Evolutionary conservation across 164 flowering plant genomes (phyloP), one percentile per base, ranked within the genome.

Genomic region (Paratinospora sagittata): DNA sequence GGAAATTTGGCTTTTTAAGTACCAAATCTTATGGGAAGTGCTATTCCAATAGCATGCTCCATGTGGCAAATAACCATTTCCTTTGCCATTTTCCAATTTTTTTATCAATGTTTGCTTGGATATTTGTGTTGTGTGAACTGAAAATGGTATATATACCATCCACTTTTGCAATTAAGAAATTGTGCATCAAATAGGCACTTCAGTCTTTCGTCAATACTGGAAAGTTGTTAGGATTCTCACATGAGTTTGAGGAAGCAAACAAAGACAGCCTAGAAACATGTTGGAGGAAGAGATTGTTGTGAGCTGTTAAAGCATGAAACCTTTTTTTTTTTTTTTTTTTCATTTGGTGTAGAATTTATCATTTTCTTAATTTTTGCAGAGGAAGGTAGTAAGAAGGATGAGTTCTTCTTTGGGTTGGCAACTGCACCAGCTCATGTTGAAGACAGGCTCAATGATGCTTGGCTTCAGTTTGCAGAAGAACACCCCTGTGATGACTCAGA

Each of bases 351-450:
- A 23, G 2, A 55, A 52, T 64, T 39, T 26, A 19, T 37, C 47
- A 6, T 41, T 30, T 69, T 21, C 65, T 24, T 65, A 71, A 63
- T 58, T 70, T 49, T 39, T 71, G 76, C 74, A 84, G 93, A 76
- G 63, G 90, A 70, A 17, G 90, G 80, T 69, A 55, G 80, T n/a
- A 83, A 77, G 69, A 88, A 67, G 19, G 89, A 80, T 13, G 83
- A 74, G 69, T 92, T 95, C 81, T 95, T 95, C 84, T 95, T 92
- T 67, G 99, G 99, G 41, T 81, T 95, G 76, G 99, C 99, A 30
- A 92, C 99, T 4, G 99, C 99, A 24, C 99, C 99, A 14, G 99
- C 99, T 24, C 99, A 92, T 81, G 99, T 91, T 34, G 99, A 95
- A 69, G 99, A 95, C 82, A 79, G 81, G 78, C 94, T 95, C 13